Conservation (phyloP, 2,329 filamentous ascomycete genomes). For the Laburnicola sp. region DNA sequence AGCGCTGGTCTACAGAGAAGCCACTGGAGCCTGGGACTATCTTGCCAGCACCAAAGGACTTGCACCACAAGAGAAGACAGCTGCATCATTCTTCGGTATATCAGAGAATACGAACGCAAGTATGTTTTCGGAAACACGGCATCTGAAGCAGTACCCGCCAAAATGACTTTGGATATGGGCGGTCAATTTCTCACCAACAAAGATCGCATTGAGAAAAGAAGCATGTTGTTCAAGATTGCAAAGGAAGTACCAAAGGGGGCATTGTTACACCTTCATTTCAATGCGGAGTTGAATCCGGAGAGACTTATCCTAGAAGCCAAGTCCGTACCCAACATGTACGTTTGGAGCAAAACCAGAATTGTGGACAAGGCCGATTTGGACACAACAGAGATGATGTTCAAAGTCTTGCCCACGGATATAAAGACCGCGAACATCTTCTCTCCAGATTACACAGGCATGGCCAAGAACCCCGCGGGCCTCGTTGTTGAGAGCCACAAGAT, state of each 20-base stretch:
- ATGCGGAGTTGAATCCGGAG: constrained; percentile 67
- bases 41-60: constrained; percentile 30
- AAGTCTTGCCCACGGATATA: constrained; percentile 47
- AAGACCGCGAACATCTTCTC: constrained; percentile 53
- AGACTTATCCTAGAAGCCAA: constrained; percentile 61
- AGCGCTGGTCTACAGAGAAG: constrained; percentile 38
- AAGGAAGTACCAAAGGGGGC: constrained; percentile 68
- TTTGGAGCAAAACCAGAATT: constrained; percentile 63
- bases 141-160: constrained; percentile 47
- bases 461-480: not conserved
- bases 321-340: constrained; percentile 64
- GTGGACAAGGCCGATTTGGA: constrained; percentile 48
- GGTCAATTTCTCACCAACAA: constrained; percentile 53
- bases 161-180: constrained; percentile 50
- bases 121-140: constrained; percentile 49
- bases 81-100: constrained; percentile 41
- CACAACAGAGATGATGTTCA: constrained; percentile 65
- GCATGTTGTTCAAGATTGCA: constrained; percentile 61
- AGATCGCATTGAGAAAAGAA: constrained; percentile 52
- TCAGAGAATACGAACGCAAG: constrained; percentile 50
- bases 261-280: constrained; percentile 77
- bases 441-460: constrained; percentile 47
- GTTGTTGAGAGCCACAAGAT: not conserved
- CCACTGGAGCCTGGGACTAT: constrained; percentile 43
- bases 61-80: constrained; percentile 29